phyloP scores from a whole-genome alignment of 805 yeast genomes.

The Kodamaea leandrae region DNA sequence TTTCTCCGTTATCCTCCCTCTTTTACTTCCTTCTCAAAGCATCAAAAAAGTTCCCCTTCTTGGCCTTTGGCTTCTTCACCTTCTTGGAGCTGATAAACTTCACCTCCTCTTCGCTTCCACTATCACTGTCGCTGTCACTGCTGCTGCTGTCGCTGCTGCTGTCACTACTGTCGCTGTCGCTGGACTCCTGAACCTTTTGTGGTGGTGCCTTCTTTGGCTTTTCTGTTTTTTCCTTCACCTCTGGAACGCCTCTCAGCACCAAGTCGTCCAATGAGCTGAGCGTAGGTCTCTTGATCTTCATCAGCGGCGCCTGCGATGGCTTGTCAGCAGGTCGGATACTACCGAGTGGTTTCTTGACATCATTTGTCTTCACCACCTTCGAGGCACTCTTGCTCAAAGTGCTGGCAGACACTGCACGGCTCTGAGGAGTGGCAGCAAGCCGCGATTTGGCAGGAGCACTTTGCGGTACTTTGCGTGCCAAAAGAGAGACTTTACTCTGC shows the following conservation, averaged over 20 bases:
- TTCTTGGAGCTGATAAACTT: constrained; percentile 28
- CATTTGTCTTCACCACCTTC: neutral
- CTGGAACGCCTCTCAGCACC: constrained; percentile 66
- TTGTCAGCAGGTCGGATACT: constrained; percentile 2
- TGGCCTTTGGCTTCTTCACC: constrained; percentile 11
- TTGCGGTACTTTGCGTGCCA: constrained; percentile 1
- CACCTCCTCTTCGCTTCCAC: constrained; percentile 9
- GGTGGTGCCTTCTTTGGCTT: constrained; percentile 3
- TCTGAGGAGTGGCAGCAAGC: neutral
- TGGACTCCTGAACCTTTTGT: neutral
- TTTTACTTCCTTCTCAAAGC: constrained; percentile 22
- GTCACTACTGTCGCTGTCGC: constrained; percentile 16
- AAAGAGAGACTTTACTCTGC: neutral
- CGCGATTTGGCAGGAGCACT: constrained; percentile 10
- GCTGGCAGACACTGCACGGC: neutral
- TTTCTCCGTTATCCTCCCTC: neutral
- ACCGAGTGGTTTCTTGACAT: neutral
- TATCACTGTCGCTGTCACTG: constrained; percentile 12
- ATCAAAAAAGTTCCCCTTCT: constrained; percentile 23
- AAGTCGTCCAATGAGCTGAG: constrained; percentile 55
- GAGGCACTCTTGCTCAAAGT: constrained; percentile 8
- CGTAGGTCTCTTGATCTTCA: constrained; percentile 32
- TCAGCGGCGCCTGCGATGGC: neutral
- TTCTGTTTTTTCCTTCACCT: constrained; percentile 49
- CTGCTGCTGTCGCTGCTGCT: constrained; percentile 16